Evolutionary conservation across 306 rosid genomes (phyloP).

Genomic region (Hippophae tibetana): DNA sequence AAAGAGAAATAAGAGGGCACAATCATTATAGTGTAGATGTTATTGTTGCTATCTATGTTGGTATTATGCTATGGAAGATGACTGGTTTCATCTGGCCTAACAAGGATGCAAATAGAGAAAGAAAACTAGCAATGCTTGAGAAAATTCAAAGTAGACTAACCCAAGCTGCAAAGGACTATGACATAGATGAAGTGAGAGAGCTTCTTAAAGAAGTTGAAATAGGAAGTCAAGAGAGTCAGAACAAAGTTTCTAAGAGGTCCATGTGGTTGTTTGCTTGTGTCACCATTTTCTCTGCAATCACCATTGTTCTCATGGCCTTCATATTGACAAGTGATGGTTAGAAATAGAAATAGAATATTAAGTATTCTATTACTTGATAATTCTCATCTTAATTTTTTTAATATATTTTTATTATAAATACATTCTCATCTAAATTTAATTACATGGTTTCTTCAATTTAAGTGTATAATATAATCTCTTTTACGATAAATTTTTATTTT

Average conservation of each 20-base stretch:
- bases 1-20: conserved; percentile 86
- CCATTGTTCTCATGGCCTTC: conserved; percentile 61
- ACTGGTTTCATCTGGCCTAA: conserved; percentile 71
- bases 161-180: conserved; percentile 82
- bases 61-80: conserved; percentile 87
- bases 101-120: conserved; percentile 17
- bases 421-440: too few relatives aligned
- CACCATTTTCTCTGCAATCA: conserved; percentile 41
- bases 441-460: too few relatives aligned
- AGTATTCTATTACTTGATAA: too few relatives aligned
- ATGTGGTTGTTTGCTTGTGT: conserved; percentile 38
- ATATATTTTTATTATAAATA: too few relatives aligned
- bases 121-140: conserved; percentile 46
- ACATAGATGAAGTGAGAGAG: conserved; percentile 70
- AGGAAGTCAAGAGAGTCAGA: conserved; percentile 40
- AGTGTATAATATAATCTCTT: too few relatives aligned
- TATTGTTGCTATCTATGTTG: conserved; percentile 79
- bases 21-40: conserved; percentile 79
- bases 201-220: conserved; percentile 58
- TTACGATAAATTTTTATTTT: too few relatives aligned
- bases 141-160: conserved; percentile 59
- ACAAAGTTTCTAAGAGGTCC: conserved; percentile 23
- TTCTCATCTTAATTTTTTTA: too few relatives aligned
- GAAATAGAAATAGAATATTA: too few relatives aligned
- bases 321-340: conserved; percentile 36